These are phyloP conservation scores for Isatis tinctoria DNA, from an alignment of 345 rosid genomes.

Conservation along the genomic window DNA sequence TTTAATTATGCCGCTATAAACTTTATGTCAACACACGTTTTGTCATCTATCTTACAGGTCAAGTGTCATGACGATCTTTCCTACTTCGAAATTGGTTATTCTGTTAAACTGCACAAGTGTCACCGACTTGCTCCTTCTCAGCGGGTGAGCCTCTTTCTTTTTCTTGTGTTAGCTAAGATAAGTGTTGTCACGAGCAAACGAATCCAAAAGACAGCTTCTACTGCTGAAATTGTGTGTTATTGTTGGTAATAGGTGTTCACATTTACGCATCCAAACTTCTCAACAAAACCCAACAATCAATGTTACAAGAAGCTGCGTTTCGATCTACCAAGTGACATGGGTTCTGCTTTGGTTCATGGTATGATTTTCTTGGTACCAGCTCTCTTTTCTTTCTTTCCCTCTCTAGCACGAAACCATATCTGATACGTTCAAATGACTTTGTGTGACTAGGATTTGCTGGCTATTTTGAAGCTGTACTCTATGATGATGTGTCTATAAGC, in stretches of 20 bases:
- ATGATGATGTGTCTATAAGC: conserved; percentile 74
- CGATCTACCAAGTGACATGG: conserved; percentile 55
- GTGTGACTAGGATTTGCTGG: conserved; percentile 71
- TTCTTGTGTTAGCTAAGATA: neutral
- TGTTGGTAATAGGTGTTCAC: neutral
- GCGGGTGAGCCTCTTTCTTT: neutral
- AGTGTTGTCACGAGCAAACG: neutral
- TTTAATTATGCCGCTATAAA: neutral
- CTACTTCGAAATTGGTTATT: neutral
- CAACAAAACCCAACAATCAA: neutral
- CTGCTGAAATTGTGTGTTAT: neutral
- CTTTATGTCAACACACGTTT: neutral
- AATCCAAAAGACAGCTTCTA: neutral
- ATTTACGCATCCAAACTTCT: neutral
- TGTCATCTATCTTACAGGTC: neutral
- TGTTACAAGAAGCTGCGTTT: neutral
- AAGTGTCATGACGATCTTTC: neutral
- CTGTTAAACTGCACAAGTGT: neutral
- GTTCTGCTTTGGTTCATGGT: conserved; percentile 84
- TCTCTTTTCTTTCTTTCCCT: neutral
- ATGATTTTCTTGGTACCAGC: neutral
- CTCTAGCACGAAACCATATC: neutral
- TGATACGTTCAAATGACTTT: neutral
- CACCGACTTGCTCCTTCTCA: neutral
- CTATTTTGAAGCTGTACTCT: conserved; percentile 63